Evolutionary conservation across 2,329 filamentous ascomycete species (phyloP).

Genomic region (Aspergillus melleus): DNA sequence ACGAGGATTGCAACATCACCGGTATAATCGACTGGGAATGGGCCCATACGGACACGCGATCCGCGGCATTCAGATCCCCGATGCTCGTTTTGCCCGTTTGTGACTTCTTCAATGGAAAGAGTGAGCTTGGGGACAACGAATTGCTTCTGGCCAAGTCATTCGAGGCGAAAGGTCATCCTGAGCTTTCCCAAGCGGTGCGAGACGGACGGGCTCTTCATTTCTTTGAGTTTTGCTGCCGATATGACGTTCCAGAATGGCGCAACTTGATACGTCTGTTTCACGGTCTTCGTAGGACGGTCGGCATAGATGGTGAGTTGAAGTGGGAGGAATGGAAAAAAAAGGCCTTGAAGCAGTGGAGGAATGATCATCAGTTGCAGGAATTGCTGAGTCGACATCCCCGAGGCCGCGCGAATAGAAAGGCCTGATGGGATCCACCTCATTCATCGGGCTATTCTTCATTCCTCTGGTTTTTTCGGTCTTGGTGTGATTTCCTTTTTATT

Average conservation of each 20-base stretch:
- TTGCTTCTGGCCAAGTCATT: constrained; percentile 34
- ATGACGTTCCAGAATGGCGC: constrained; percentile 45
- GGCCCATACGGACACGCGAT: constrained; percentile 34
- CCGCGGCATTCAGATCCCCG: constrained; percentile 42
- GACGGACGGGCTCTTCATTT: constrained; percentile 41
- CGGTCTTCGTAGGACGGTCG: constrained; percentile 38
- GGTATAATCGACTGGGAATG: constrained; percentile 53
- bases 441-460: too few relatives aligned
- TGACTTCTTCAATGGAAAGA: constrained; percentile 42
- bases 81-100: constrained; percentile 41
- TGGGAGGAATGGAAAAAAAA: constrained; percentile 42
- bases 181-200: constrained; percentile 40
- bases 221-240: constrained; percentile 46
- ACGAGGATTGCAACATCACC: constrained; percentile 49
- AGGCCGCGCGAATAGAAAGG: too few relatives aligned
- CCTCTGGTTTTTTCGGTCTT: too few relatives aligned
- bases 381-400: too few relatives aligned
- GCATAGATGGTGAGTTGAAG: constrained; percentile 34
- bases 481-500: too few relatives aligned
- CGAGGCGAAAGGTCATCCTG: constrained; percentile 35
- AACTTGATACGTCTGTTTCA: constrained; percentile 45
- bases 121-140: constrained; percentile 41
- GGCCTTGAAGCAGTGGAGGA: constrained; percentile 32
- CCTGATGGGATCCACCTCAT: too few relatives aligned
- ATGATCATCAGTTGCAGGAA: constrained; percentile 14